phyloP scores from a whole-genome alignment of 2,329 filamentous ascomycete genomes.

The Rutstroemia sp. region DNA sequence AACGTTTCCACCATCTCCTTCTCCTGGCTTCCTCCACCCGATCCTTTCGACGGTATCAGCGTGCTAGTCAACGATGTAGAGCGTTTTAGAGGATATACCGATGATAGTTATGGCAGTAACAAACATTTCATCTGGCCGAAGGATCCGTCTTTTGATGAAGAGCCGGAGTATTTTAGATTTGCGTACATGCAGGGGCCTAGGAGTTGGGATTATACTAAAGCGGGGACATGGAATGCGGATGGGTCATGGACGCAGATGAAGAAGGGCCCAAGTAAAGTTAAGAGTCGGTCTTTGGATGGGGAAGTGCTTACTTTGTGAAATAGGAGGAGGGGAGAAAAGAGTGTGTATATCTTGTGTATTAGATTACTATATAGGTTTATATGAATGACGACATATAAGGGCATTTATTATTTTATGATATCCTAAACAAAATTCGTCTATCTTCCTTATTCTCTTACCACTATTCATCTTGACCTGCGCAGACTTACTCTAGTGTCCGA shows the following conservation, averaged over 20 bases:
- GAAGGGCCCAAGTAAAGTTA: conserved; percentile 25
- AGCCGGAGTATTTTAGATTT: conserved; percentile 72
- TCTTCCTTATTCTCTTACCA: too few relatives aligned
- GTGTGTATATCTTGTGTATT: neutral
- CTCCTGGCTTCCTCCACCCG: conserved; percentile 33
- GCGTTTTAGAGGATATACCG: conserved; percentile 65
- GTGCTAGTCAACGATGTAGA: conserved; percentile 83
- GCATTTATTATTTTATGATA: too few relatives aligned
- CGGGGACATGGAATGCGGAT: conserved; percentile 59
- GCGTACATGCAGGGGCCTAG: conserved; percentile 60
- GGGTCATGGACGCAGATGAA: conserved; percentile 60
- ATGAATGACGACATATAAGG: too few relatives aligned
- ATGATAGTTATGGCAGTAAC: conserved; percentile 37
- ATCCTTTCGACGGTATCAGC: conserved; percentile 65
- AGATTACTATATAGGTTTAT: neutral
- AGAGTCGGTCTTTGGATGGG: conserved; percentile 18
- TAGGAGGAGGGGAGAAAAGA: neutral
- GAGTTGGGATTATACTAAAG: conserved; percentile 66
- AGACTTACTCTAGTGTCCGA: too few relatives aligned
- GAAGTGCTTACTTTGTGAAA: conserved; percentile 12
- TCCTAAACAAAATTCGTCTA: too few relatives aligned
- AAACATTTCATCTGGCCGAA: conserved; percentile 53
- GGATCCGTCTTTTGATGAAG: conserved; percentile 32
- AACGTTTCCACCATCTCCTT: conserved; percentile 34
- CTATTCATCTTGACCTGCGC: too few relatives aligned